Evolutionary conservation across 2,329 filamentous ascomycete species (phyloP), one percentile per base, ranked within the genome.

Genomic region (Pseudogymnoascus sp.): DNA sequence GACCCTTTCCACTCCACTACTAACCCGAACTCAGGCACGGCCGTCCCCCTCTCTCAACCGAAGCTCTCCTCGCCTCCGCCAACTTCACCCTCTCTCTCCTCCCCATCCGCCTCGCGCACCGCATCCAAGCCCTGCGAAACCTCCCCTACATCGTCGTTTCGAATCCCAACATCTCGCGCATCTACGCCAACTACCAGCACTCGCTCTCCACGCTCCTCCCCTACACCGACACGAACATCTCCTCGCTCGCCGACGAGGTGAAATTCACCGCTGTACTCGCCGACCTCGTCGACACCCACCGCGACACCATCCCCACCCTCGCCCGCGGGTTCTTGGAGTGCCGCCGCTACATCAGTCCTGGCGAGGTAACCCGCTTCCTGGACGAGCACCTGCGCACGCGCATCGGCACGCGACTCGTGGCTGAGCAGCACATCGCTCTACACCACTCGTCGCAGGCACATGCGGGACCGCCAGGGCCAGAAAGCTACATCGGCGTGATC

Each of bases 121-220:
- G 95, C 63, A 96, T 99, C 67, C 90, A 96, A 74, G 91, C 92
- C 47, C 81, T 99, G 16, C 88, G 93, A 67, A 96, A 96, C 73
- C 85, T 99, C 7, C 95, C 95, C 0, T 99, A 93, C 76, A 97
- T 99, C 67, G 93, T 99, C 63, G 95, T 99, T 26, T 93, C 93
- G n/a, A 97, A 99, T 74, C 91, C 92, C 0, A 91, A 97, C 74
- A 92, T 99, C 69, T 90, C 88, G 26, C 88, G 89, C 71, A 99
- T 99, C 68, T 96, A 97, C 80, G 87, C 90, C 76, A 97, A 97
- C 76, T 99, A 99, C 75, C 81, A 96, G 50, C 93, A 97, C 76
- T 96, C 92, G 2, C 80, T 99, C 19, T 93, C 90, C 1, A 96
- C 92, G 0, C 82, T 99, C 14, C 83, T 97, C 3, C 93, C 93